Conservation (phyloP, 192 early-diverging fungal genomes). For the Funneliformis geosporum region DNA sequence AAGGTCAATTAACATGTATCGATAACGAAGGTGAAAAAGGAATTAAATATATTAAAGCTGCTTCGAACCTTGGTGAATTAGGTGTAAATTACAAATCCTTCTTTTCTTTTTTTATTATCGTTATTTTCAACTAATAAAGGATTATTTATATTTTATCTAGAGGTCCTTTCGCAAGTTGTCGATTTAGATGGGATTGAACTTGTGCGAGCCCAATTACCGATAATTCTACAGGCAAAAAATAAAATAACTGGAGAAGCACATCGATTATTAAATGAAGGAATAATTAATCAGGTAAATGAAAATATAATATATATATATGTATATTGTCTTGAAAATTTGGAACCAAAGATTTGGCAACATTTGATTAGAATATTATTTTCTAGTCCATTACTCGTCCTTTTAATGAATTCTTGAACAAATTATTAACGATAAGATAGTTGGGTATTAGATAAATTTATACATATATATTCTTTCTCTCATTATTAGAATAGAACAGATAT, state of each 20-base stretch:
- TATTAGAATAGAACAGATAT: conserved; percentile 52
- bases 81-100: conserved; percentile 42
- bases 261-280: conserved; percentile 51
- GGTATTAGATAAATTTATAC: not conserved
- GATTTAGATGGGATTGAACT: conserved; percentile 69
- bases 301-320: no score
- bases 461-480: not conserved
- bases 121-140: not conserved
- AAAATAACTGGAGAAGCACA: conserved; percentile 53
- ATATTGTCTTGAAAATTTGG: not conserved
- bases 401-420: no score
- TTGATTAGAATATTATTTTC: not conserved
- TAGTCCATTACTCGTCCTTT: not conserved
- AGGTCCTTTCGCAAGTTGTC: conserved; percentile 54
- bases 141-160: conserved; percentile 33
- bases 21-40: conserved; percentile 35
- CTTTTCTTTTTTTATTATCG: not conserved
- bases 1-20: conserved; percentile 51
- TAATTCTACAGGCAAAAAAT: conserved; percentile 48
- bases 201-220: conserved; percentile 55
- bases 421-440: not conserved
- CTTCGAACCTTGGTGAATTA: conserved; percentile 60
- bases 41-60: conserved; percentile 53
- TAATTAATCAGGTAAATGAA: conserved; percentile 34
- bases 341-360: not conserved